Conservation (phyloP, 495 filamentous ascomycete species). For the Aspergillus bertholletiae region DNA sequence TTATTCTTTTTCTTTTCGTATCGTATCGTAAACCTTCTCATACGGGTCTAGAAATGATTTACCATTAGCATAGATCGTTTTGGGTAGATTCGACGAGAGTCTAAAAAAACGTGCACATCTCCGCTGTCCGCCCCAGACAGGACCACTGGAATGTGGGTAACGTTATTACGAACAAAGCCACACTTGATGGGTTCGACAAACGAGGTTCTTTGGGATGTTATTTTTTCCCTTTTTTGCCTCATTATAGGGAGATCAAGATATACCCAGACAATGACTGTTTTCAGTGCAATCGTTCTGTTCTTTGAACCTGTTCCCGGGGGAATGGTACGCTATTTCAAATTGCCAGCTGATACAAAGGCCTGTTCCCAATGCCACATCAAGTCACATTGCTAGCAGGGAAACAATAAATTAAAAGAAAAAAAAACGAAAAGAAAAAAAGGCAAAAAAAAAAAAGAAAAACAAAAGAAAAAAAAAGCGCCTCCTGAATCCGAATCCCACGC, state of each 20-base stretch:
- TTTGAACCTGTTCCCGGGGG: not conserved
- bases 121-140: constrained; percentile 3
- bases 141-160: no score
- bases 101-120: constrained; percentile 18
- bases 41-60: constrained; percentile 6
- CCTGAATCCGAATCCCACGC: not conserved
- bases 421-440: constrained; percentile 1
- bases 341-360: not conserved
- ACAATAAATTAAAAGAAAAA: no score
- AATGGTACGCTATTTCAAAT: not conserved
- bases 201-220: no score
- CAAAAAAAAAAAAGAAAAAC: constrained; percentile 5
- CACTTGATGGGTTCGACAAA: no score
- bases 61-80: constrained; percentile 10
- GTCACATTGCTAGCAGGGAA: not conserved
- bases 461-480: not conserved
- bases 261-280: no score
- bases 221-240: no score
- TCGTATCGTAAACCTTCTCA: not conserved
- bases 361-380: not conserved
- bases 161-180: no score
- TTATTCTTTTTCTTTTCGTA: constrained; percentile 1
- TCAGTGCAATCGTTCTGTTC: constrained; percentile 1
- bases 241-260: no score
- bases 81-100: constrained; percentile 15